Evolutionary conservation across 768 basidiomycete species (phyloP).

Genomic region (Agaricus sinodeliciosus): DNA sequence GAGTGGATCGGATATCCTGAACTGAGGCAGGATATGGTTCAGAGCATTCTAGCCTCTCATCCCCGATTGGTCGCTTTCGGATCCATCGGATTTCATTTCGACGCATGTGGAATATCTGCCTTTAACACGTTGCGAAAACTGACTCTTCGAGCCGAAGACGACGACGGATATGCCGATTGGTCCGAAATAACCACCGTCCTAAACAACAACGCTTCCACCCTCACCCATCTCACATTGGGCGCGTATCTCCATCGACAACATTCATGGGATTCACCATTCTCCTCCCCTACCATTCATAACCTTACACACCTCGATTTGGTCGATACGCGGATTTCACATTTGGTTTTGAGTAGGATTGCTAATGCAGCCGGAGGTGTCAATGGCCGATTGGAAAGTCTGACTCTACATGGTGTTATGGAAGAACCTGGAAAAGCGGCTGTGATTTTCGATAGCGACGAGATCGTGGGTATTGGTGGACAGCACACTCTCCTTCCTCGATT

Average conservation of each 20-base stretch:
- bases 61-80: slow-evolving; percentile 49
- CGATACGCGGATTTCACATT: slow-evolving; percentile 59
- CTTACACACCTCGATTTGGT: slow-evolving; percentile 67
- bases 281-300: slow-evolving; percentile 54
- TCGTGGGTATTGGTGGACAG: slow-evolving; percentile 47
- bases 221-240: slow-evolving; percentile 59
- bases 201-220: slow-evolving; percentile 49
- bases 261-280: slow-evolving; percentile 63
- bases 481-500: slow-evolving; percentile 61
- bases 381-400: slow-evolving; percentile 43
- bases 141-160: slow-evolving; percentile 63
- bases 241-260: slow-evolving; percentile 60
- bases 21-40: slow-evolving; percentile 60
- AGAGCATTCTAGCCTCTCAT: slow-evolving; percentile 47
- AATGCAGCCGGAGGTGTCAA: slow-evolving; percentile 40
- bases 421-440: slow-evolving; percentile 50
- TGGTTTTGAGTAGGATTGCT: slow-evolving; percentile 56
- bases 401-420: slow-evolving; percentile 61
- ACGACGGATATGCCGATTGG: slow-evolving; percentile 68
- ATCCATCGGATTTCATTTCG: slow-evolving; percentile 72
- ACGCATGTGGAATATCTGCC: slow-evolving; percentile 60
- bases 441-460: slow-evolving; percentile 55
- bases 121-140: slow-evolving; percentile 58
- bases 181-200: slow-evolving; percentile 59
- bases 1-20: slow-evolving; percentile 80